These are phyloP conservation scores for Dunaliella primolecta DNA, from an alignment of 139 green algal genomes.

Conservation along the genomic window DNA sequence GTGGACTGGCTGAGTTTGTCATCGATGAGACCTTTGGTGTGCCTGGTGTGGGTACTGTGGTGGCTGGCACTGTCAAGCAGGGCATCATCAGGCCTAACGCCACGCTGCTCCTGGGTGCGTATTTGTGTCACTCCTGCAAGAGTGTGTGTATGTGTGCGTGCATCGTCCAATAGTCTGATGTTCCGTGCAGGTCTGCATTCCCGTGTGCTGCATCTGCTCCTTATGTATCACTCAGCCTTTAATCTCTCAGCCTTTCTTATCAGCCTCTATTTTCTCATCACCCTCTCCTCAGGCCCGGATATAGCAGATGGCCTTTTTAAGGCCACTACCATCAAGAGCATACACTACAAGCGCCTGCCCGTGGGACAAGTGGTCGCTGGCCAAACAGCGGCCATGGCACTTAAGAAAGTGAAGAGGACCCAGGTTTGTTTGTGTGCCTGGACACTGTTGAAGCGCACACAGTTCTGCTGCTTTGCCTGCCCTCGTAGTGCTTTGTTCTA, in stretches of 20 bases:
- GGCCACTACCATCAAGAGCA: conserved; percentile 75
- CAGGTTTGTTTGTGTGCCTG: conserved; percentile 34
- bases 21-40: conserved; percentile 87
- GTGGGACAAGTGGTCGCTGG: conserved; percentile 78
- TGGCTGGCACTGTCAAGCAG: conserved; percentile 86
- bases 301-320: conserved; percentile 80
- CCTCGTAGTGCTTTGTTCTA: neutral
- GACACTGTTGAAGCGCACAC: neutral
- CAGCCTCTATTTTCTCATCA: too few relatives aligned
- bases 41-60: conserved; percentile 85
- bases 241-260: neutral
- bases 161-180: neutral
- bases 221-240: too few relatives aligned
- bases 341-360: conserved; percentile 85
- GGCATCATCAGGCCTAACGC: conserved; percentile 67
- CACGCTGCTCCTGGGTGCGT: conserved; percentile 69
- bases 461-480: neutral
- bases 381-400: conserved; percentile 81
- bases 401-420: conserved; percentile 84
- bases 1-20: conserved; percentile 73
- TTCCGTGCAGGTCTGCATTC: too few relatives aligned
- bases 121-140: neutral
- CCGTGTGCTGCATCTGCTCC: too few relatives aligned
- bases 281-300: conserved; percentile 78
- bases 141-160: neutral